Evolutionary conservation across 2,329 filamentous ascomycete genomes (phyloP), one percentile per base, ranked within the genome.

Genomic region (Penicillium brevicompactum): DNA sequence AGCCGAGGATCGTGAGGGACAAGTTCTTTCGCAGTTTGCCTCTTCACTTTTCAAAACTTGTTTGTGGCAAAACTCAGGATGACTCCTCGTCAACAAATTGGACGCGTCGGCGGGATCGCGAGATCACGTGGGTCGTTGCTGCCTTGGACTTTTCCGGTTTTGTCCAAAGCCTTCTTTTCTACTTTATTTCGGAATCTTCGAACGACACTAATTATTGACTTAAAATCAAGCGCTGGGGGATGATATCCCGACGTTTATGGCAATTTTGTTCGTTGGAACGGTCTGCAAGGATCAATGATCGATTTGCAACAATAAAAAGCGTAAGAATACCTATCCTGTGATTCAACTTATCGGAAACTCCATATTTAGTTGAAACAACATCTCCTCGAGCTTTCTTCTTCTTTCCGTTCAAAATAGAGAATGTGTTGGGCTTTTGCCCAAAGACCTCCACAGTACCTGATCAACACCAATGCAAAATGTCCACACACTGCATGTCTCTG

Each of bases 81-180:
- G 46, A 49, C 50, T 49, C 44, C 27, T 16, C 44, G 44, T 63
- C 53, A 51, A 60, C 51, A 56, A 52, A 56, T 32, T 55, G 54
- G 66, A 72, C 70, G 70, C 71, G 71, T 73, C 65, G 50, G 60
- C 55, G 54, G 60, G 53, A 66, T 72, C 72, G 63, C 72, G 72
- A 70, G 41, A 51, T 74, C 72, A 74, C 70, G 71, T 74, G 72
- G 2, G 10, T 24, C n/a, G n/a, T 34, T 55, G 52, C 41, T 55
- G 52, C 47, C 52, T 55, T 30, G 41, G 18, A 21, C 27, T 32
- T 46, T 38, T 40, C 45, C 43, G 55, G 57, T 56, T 59, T 55
- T 41, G 56, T 22, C 14, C 32, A 40, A 21, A 27, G 16, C 21
- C 4, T 38, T 44, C 13, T 27, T 27, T 27, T 27, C 5, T 27